These are phyloP conservation scores for Gentiana dahurica DNA, from an alignment of 257 asterid genomes.

Conservation along the genomic window DNA sequence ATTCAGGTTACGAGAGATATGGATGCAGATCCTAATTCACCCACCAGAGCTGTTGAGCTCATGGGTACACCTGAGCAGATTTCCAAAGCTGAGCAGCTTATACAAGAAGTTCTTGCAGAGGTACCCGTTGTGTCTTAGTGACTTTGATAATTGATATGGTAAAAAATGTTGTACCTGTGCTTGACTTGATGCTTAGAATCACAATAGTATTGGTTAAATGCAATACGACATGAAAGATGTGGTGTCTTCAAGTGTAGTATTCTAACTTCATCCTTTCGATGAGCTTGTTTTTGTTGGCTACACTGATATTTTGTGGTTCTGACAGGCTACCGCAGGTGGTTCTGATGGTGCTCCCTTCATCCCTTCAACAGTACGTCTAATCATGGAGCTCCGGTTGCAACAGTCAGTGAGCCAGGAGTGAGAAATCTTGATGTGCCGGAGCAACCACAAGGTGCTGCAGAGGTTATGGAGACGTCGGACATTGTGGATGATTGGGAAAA, in stretches of 20 bases:
- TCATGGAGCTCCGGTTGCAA: conserved; percentile 15
- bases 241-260: no score
- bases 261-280: no score
- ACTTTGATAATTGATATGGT: no score
- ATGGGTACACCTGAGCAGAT: conserved; percentile 69
- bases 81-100: conserved; percentile 65
- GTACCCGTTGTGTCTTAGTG: conserved; percentile 41
- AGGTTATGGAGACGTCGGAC: conserved; percentile 24
- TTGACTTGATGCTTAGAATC: no score
- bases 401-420: conserved; percentile 16
- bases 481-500: conserved; percentile 95
- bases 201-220: no score
- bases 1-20: no score
- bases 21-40: conserved; percentile 41
- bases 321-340: conserved; percentile 82
- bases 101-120: conserved; percentile 9
- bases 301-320: neutral
- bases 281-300: no score
- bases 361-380: conserved; percentile 11
- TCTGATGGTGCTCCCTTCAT: conserved; percentile 17
- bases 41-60: conserved; percentile 61
- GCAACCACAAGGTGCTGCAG: conserved; percentile 17
- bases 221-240: no score
- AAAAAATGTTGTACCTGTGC: no score
- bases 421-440: conserved; percentile 13